These are phyloP conservation scores for Kodamaea sagamina DNA, from an alignment of 805 yeast species.

Conservation along the genomic window DNA sequence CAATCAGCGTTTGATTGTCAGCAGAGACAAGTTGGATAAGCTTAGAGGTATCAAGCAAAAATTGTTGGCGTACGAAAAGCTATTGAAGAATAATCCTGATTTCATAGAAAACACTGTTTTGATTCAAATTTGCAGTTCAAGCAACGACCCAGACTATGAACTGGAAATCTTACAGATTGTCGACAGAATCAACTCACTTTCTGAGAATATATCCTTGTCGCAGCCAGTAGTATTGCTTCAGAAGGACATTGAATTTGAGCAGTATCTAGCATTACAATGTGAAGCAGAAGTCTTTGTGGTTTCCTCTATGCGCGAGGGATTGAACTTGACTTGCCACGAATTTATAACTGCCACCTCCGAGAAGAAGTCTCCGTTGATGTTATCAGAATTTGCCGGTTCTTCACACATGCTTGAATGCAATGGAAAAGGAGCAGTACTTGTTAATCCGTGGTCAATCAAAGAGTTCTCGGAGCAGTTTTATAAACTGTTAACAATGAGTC, in stretches of 20 bases:
- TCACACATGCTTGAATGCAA: slow-evolving; percentile 64
- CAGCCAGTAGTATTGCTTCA: slow-evolving; percentile 88
- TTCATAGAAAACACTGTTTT: slow-evolving; percentile 69
- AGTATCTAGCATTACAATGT: slow-evolving; percentile 78
- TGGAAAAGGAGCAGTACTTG: slow-evolving; percentile 65
- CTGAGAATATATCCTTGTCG: slow-evolving; percentile 66
- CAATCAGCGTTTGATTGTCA: slow-evolving; percentile 68
- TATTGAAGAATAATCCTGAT: slow-evolving; percentile 70
- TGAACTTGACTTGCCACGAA: slow-evolving; percentile 96
- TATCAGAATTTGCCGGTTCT: slow-evolving; percentile 94
- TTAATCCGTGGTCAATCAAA: slow-evolving; percentile 89
- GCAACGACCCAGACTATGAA: slow-evolving; percentile 63
- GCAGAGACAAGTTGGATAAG: slow-evolving; percentile 85
- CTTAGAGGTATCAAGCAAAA: slow-evolving; percentile 89
- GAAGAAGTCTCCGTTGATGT: slow-evolving; percentile 75
- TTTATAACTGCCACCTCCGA: slow-evolving; percentile 73
- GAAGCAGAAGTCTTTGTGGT: slow-evolving; percentile 91
- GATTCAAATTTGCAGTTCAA: slow-evolving; percentile 75
- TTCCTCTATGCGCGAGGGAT: slow-evolving; percentile 92
- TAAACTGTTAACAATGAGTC: slow-evolving; percentile 63
- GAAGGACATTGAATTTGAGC: slow-evolving; percentile 86
- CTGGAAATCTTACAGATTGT: slow-evolving; percentile 74
- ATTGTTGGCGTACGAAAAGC: slow-evolving; percentile 79
- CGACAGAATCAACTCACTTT: slow-evolving; percentile 78
- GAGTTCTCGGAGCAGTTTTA: slow-evolving; percentile 65